phyloP scores from a whole-genome alignment of 352 stramenopile species.

The Halophytophthora batemanensis region DNA sequence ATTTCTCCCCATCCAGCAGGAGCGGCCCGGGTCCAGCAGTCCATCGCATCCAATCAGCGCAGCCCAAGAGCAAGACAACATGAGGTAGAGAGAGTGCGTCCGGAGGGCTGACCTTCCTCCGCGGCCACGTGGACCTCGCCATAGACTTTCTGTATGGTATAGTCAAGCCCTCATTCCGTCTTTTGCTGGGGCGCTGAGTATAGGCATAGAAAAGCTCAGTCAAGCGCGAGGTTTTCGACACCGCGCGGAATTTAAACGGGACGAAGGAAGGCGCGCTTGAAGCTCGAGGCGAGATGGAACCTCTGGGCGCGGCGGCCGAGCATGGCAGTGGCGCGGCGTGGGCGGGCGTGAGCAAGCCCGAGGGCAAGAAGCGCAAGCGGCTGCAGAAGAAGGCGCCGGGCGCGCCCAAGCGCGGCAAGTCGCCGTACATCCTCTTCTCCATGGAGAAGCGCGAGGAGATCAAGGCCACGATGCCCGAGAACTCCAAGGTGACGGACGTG shows the following conservation, averaged over 20 bases:
- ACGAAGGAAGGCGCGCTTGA: background rate
- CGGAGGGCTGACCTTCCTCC: conserved; percentile 22
- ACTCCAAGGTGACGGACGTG: conserved; percentile 90
- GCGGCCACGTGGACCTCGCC: background rate
- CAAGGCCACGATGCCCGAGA: conserved; percentile 79
- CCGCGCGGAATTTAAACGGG: conserved; percentile 5
- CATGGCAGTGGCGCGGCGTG: conserved; percentile 54
- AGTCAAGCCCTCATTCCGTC: conserved; percentile 69
- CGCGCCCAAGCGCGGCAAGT: conserved; percentile 88
- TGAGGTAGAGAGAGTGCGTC: too few relatives aligned
- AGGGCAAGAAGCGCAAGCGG: conserved; percentile 87
- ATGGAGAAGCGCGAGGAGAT: conserved; percentile 91
- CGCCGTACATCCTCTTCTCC: conserved; percentile 91
- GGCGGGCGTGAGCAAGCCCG: conserved; percentile 61
- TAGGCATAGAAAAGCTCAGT: conserved; percentile 82
- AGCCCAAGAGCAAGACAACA: too few relatives aligned
- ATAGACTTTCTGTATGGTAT: conserved; percentile 74
- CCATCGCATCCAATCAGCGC: too few relatives aligned
- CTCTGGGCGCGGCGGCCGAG: conserved; percentile 54
- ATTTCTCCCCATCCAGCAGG: too few relatives aligned
- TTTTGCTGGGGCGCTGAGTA: conserved; percentile 73
- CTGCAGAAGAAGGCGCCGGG: conserved; percentile 89
- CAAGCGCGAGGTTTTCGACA: conserved; percentile 32
- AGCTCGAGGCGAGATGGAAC: conserved; percentile 60
- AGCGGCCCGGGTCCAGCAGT: too few relatives aligned